Evolutionary conservation across 306 rosid genomes (phyloP).

Genomic region (Cyclanthera cordifolia): DNA sequence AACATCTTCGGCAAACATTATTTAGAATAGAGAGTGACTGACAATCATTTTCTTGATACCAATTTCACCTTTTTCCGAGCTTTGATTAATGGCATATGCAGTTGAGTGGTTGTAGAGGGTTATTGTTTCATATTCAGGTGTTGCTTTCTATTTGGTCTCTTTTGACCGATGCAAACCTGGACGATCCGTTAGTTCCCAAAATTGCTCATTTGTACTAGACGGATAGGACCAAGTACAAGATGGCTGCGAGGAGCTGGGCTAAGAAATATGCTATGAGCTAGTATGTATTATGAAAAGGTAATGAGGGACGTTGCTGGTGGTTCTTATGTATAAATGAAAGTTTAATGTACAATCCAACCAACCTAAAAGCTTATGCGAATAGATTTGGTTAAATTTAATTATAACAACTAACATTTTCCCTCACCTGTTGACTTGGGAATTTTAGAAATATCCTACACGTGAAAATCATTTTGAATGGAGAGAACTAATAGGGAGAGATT

Average conservation of each 20-base stretch:
- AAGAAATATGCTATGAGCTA: conserved; percentile 90
- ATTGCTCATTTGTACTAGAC: conserved; percentile 81
- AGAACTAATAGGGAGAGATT: too few relatives aligned
- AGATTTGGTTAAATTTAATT: too few relatives aligned
- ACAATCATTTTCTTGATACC: background rate
- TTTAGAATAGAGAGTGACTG: background rate
- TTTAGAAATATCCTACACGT: too few relatives aligned
- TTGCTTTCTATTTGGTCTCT: conserved; percentile 76
- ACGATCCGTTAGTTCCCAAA: conserved; percentile 75
- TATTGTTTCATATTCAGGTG: conserved; percentile 31
- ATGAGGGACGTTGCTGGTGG: conserved; percentile 21
- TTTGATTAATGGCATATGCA: conserved; percentile 16
- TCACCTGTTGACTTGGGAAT: too few relatives aligned
- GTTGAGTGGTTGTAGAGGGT: conserved; percentile 52
- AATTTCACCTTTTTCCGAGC: background rate
- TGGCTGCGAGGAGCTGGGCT: conserved; percentile 85
- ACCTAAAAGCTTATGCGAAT: too few relatives aligned
- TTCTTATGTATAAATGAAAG: conserved; percentile 29
- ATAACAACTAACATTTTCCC: too few relatives aligned
- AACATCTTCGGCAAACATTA: background rate
- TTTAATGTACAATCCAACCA: conserved; percentile 18
- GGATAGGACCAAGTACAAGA: conserved; percentile 65
- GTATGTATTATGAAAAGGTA: conserved; percentile 24
- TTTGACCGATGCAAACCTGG: conserved; percentile 87
- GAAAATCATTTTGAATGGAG: too few relatives aligned